Base-by-base conservation (phyloP, 2,329 filamentous ascomycete genomes). In the Colletotrichum liriopes region DNA sequence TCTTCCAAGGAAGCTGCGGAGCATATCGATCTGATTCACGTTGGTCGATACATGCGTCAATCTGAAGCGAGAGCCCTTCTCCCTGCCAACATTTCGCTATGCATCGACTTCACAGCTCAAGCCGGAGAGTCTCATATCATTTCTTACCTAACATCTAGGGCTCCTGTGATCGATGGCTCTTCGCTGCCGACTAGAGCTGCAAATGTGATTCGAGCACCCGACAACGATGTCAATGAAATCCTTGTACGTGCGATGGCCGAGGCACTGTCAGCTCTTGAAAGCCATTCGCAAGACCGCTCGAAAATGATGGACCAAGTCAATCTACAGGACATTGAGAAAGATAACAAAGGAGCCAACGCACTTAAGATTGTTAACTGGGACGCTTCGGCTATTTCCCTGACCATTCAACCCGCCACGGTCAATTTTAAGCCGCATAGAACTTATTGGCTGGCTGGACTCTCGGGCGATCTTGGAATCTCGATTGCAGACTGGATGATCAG, bases 401-500 rank as follows among this genome's bases (percentile, higher is more conserved):
- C 26, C n/a, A 16, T 41, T 4, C 32, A 65, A 39, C 51, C 62
- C 8, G 52, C 32, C 75, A 43, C 37, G 1, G 37, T n/a, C n/a
- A 37, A 29, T 26, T 8, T 77, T 58, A 59, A 60, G 14, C 18
- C 29, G 5, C 43, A 77, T 60, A 77, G 75, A 58, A 81, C 80
- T 0, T 82, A 83, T 56, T 74, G 76, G 23, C 56, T 82, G 3
- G 75, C 79, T 3, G 81, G 81, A 0, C 65, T 82, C 29, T 68
- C 79, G 0, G 76, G 79, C 1, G 78, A 75, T 0, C n/a, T 83
- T 9, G 83, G 82, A 11, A 73, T 76, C 4, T 83, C 82, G 0
- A 73, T 83, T 3, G 79, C 75, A 49, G 67, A 78, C 14, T 84
- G 78, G 79, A 84, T 83, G 82, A 71, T 79, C 1, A 51, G 66